Conservation (phyloP, 306 rosid species). For the Datisca glomerata region DNA sequence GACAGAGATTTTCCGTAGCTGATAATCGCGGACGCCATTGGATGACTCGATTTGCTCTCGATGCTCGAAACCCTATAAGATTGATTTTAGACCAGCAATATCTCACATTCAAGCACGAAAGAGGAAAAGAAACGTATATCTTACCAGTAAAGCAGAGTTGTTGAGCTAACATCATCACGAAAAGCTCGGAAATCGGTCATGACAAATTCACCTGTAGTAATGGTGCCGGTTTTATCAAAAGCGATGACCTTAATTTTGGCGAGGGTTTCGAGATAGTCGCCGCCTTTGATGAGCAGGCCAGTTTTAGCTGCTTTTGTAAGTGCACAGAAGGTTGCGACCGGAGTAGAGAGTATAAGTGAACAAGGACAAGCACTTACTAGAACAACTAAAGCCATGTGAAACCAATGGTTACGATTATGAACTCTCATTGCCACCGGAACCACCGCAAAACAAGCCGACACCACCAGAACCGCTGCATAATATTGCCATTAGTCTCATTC, state of each 20-base stretch:
- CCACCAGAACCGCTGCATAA: conserved; percentile 51
- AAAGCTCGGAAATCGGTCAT: conserved; percentile 59
- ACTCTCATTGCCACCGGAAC: conserved; percentile 39
- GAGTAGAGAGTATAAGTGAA: conserved; percentile 84
- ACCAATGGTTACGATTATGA: conserved; percentile 44
- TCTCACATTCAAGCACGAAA: too few species aligned
- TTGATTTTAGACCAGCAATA: too few species aligned
- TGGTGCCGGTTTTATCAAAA: conserved; percentile 92
- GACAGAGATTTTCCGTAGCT: conserved; percentile 68
- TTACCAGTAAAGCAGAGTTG: conserved; percentile 70
- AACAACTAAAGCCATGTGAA: conserved; percentile 80
- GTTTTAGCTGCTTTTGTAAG: conserved; percentile 78
- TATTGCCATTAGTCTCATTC: conserved; percentile 9
- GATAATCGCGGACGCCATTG: conserved; percentile 75
- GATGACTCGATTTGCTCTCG: conserved; percentile 97
- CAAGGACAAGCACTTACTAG: conserved; percentile 95
- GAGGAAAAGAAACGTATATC: neutral
- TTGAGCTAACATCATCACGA: conserved; percentile 39
- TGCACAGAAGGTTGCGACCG: conserved; percentile 95
- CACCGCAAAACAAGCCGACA: conserved; percentile 44
- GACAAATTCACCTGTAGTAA: conserved; percentile 79
- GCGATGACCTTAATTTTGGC: conserved; percentile 65
- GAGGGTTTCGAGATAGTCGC: conserved; percentile 64
- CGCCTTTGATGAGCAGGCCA: conserved; percentile 92
- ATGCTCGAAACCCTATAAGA: conserved; percentile 91